A percentile compares a stretch with the other conserved stretches of the same genome.
phyloP scores from a whole-genome alignment of 768 basidiomycete genomes.

The Mycena maculata region DNA sequence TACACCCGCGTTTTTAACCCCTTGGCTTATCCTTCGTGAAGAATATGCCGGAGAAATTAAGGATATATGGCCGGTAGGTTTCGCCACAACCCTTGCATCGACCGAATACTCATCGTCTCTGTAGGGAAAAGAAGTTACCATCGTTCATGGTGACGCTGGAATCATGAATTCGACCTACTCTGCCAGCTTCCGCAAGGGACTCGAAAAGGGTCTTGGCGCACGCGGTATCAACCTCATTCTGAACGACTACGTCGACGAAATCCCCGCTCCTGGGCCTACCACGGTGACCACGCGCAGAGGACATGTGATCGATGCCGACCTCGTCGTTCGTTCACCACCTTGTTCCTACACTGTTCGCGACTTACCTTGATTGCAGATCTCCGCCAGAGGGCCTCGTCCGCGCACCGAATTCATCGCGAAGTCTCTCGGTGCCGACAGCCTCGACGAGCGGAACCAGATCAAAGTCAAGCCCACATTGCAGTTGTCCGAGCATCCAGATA shows the following conservation, averaged over 20 bases:
- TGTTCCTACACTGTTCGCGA: background rate
- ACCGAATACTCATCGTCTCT: background rate
- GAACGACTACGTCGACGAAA: slow-evolving; percentile 63
- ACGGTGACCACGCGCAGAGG: slow-evolving; percentile 64
- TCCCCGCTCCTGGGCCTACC: slow-evolving; percentile 50
- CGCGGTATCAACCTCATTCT: slow-evolving; percentile 65
- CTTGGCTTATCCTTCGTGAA: slow-evolving; percentile 26
- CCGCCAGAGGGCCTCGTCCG: slow-evolving; percentile 56
- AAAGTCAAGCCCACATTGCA: slow-evolving; percentile 64
- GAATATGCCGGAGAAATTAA: slow-evolving; percentile 58
- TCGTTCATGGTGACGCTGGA: slow-evolving; percentile 66
- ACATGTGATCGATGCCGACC: slow-evolving; percentile 61
- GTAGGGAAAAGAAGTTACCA: slow-evolving; percentile 63
- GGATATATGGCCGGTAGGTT: slow-evolving; percentile 52
- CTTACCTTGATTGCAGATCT: slow-evolving; percentile 40
- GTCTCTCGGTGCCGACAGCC: slow-evolving; percentile 50
- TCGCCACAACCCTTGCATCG: background rate
- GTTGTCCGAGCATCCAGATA: slow-evolving; percentile 54
- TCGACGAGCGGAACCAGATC: slow-evolving; percentile 52
- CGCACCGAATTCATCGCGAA: slow-evolving; percentile 62
- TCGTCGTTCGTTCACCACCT: slow-evolving; percentile 59
- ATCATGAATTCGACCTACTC: slow-evolving; percentile 71
- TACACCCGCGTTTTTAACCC: slow-evolving; percentile 19
- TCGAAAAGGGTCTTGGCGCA: slow-evolving; percentile 53
- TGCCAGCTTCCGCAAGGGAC: slow-evolving; percentile 59